These are phyloP conservation scores for Ceriops zippeliana DNA, from an alignment of 345 rosid species.

Conservation along the genomic window DNA sequence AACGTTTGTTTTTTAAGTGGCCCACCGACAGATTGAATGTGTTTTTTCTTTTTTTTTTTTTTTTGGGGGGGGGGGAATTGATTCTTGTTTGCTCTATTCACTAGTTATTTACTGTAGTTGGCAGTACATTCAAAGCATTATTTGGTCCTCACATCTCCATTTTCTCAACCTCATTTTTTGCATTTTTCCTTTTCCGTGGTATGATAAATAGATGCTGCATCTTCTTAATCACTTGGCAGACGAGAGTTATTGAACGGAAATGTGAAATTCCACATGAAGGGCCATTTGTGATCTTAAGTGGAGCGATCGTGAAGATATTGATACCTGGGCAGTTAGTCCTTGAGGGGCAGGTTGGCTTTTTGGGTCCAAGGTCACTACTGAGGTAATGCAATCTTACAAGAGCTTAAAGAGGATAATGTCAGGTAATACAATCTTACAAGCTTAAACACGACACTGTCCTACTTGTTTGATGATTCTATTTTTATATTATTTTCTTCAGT, in stretches of 20 bases:
- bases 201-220: neutral
- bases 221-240: conserved; percentile 42
- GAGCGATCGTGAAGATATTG: conserved; percentile 99
- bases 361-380: conserved; percentile 96
- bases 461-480: conserved; percentile 18
- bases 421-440: no score
- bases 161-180: no score
- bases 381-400: conserved; percentile 46
- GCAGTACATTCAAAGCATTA: neutral
- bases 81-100: neutral
- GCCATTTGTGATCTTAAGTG: conserved; percentile 99
- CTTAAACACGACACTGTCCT: neutral
- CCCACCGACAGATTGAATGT: no score
- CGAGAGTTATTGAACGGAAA: conserved; percentile 82
- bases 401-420: neutral
- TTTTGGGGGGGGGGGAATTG: neutral
- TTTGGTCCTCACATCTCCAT: no score
- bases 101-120: neutral
- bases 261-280: conserved; percentile 99
- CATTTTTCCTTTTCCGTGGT: neutral
- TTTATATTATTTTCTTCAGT: conserved; percentile 46
- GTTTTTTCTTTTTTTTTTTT: no score
- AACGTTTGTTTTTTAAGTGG: no score
- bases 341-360: conserved; percentile 99
- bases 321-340: conserved; percentile 99